Percentiles rank a stretch among this genome's conserved stretches.
Evolutionary conservation across 306 rosid genomes (phyloP).

Genomic region (Canavalia gladiata): DNA sequence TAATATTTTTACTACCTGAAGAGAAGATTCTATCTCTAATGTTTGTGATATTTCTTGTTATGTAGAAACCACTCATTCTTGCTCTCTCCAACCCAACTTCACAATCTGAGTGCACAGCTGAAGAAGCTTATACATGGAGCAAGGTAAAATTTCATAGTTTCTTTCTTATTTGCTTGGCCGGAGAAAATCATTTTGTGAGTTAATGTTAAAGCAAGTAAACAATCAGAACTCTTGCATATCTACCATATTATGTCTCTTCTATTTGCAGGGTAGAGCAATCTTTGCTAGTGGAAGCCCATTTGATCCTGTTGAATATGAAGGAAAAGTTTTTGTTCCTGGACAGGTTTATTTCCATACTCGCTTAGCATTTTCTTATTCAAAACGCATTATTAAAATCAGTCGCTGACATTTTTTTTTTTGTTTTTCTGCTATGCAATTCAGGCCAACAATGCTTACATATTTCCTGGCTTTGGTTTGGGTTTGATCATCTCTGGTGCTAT

Average conservation of each 20-base stretch:
- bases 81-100: constrained; percentile 98
- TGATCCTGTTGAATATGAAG: constrained; percentile 75
- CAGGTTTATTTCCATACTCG: constrained; percentile 65
- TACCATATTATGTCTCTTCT: constrained; percentile 28
- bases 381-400: constrained; percentile 1
- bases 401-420: constrained; percentile 46
- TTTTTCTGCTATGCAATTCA: constrained; percentile 53
- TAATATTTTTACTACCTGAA: constrained; percentile 1
- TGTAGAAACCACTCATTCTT: constrained; percentile 96
- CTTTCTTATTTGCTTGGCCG: not conserved
- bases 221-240: not conserved
- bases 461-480: constrained; percentile 97
- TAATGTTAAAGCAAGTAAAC: not conserved
- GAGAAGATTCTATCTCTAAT: constrained; percentile 41
- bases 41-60: constrained; percentile 44
- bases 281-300: constrained; percentile 98
- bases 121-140: constrained; percentile 97
- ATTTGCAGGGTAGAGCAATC: constrained; percentile 81
- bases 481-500: constrained; percentile 94
- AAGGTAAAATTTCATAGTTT: constrained; percentile 58
- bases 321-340: constrained; percentile 84
- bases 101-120: constrained; percentile 98
- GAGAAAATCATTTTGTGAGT: constrained; percentile 17
- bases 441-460: constrained; percentile 98
- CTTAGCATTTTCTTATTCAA: constrained; percentile 28